Base-by-base conservation (phyloP, 345 rosid species). In the Arabidopsis suecica region DNA sequence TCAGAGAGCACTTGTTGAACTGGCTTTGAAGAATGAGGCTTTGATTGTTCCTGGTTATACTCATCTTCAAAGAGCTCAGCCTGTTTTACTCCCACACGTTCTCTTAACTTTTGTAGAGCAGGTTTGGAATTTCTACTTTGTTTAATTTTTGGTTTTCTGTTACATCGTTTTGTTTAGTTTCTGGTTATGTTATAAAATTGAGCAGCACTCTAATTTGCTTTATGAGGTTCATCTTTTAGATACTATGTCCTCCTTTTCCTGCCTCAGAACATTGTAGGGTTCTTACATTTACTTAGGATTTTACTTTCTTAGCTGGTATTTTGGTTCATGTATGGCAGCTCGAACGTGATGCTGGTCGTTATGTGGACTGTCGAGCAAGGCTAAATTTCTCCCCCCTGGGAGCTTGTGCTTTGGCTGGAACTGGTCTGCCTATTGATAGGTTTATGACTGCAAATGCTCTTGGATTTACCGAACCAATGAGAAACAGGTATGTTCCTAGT, bases 361-460 rank as follows among this genome's bases (percentile, higher is more conserved):
- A 92, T 73, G 71, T 36, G 33, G 97, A 91, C 82, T 94, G 97
- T 82, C 80, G 83, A 71, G 87, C 25, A 40, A 94, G 96, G 77
- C 55, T 94, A 81, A 95, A 92, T 74, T 81, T 87, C 73, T 88
- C 86, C 66, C 99, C 97, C 16, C 84, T 95, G 9, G 98, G 99
- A 74, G 97, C 99, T 69, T 95, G 99, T 85, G 99, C 96, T 74
- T 78, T 90, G 82, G 99, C 99, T 45, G 99, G 96, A 69, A 95
- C 98, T 65, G 93, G 99, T 75, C 77, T 95, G 32, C 96, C 99
- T 16, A 88, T 95, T 67, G 91, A 95, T 83, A 83, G 99, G 77
- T 87, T 88, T 76, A 86, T 89, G 96, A 90, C 97, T 55, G 80
- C 97, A 3, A 80, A 81, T 8, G 86, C 88, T 72, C 73, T 95